Percentiles rank a stretch among this genome's conserved stretches.
phyloP scores from a whole-genome alignment of 2,329 filamentous ascomycete species.

The Fusarium neocosmosporiellum region DNA sequence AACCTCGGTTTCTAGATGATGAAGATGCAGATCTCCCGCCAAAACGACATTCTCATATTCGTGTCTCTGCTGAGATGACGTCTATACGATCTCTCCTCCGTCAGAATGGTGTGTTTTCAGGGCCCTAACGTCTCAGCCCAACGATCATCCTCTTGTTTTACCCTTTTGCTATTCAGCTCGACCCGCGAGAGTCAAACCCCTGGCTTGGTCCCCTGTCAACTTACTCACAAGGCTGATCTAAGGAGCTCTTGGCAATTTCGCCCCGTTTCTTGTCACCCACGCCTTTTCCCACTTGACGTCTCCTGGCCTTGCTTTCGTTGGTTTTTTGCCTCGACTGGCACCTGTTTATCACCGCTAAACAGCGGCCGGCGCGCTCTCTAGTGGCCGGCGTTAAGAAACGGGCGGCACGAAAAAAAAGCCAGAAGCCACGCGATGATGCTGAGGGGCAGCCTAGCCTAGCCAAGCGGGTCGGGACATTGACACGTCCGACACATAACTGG shows the following conservation, averaged over 20 bases:
- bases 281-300: constrained; percentile 18
- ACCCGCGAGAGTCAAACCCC: constrained; percentile 1
- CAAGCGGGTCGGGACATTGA: not conserved
- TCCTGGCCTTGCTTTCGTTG: not conserved
- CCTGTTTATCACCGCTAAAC: constrained; percentile 14
- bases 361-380: constrained; percentile 12
- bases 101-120: constrained; percentile 12
- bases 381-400: constrained; percentile 24
- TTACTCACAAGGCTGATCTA: constrained; percentile 8
- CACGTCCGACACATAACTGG: not conserved
- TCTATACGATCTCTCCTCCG: constrained; percentile 1
- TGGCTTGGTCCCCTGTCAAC: not conserved
- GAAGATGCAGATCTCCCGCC: constrained; percentile 21
- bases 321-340: constrained; percentile 11
- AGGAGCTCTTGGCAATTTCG: constrained; percentile 8
- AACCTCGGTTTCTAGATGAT: constrained; percentile 29
- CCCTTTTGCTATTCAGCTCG: not conserved
- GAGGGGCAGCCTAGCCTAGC: not conserved
- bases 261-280: constrained; percentile 20
- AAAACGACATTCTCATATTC: constrained; percentile 13
- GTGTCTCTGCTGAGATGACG: constrained; percentile 3
- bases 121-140: not conserved
- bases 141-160: not conserved
- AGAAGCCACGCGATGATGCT: not conserved
- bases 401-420: constrained; percentile 8